Evolutionary conservation across 495 filamentous ascomycete genomes (phyloP), one percentile per base, ranked within the genome.

Genomic region (Lophiotrema nucula): DNA sequence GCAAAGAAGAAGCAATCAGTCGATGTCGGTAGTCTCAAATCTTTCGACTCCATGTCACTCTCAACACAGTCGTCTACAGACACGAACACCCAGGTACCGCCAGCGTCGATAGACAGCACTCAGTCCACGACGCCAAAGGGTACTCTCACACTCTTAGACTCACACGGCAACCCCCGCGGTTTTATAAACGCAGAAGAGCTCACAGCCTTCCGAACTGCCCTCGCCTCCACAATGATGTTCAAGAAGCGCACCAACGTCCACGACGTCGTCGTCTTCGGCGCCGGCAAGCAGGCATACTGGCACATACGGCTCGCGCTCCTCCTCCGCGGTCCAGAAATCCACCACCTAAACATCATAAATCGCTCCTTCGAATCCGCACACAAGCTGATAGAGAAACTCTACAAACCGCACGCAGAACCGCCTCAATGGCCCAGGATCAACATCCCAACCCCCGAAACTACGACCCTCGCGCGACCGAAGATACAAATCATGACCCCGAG

Each of bases 221-320:
- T 97, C 27, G 85, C 87, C 0, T 84, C 88, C 1, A 80, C 86
- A 19, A 82, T 89, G 67, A 77, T 95, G 0, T 81, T 97, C 44
- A 80, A 77, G 47, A 84, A 82, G 62, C 88, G 93, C 47, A 72
- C 77, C 38, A 73, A 78, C 43, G 83, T 92, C 25, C 82, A 85
- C 61, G 89, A 84, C 11, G 59, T 96, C 2, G 80, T 85, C 24
- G 86, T 95, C 47, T 97, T 98, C 68, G 93, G 92, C n/a, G 83
- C 87, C 12, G 92, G 92, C 21, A 82, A 85, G 58, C 92, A 96
- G 72, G 93, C 93, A 11, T 90, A 89, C 71, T 98, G 92, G 92
- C 91, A 96, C 70, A 83, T 92, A 47, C 88, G 90, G 0, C 79
- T 96, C 12, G 83, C 89, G 0, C 75, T 98, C 21, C 77, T 89